Conservation (phyloP, 768 basidiomycete species). For the Dictyophora rubrovolvata region DNA sequence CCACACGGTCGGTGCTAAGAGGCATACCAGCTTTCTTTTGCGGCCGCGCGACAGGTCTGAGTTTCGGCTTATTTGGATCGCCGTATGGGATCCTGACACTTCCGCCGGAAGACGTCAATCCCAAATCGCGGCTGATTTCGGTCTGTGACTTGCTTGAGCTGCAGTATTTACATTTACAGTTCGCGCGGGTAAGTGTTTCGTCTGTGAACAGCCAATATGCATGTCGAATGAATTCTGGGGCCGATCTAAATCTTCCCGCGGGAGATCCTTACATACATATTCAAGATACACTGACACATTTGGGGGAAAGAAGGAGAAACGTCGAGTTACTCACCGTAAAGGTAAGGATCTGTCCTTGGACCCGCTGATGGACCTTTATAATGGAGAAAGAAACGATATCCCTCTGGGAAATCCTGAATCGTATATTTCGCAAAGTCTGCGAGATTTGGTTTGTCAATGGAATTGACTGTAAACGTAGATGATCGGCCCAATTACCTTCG, state of each 20-base stretch:
- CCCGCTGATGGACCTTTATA: slow-evolving; percentile 46
- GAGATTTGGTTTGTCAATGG: slow-evolving; percentile 1
- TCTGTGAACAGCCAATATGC: slow-evolving; percentile 69
- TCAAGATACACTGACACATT: neutral
- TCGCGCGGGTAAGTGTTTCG: slow-evolving; percentile 30
- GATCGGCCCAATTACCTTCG: slow-evolving; percentile 6
- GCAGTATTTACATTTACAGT: slow-evolving; percentile 74
- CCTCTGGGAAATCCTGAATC: slow-evolving; percentile 51
- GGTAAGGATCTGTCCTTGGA: slow-evolving; percentile 69
- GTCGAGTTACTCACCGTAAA: slow-evolving; percentile 43
- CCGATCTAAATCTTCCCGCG: slow-evolving; percentile 57
- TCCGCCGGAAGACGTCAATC: slow-evolving; percentile 26
- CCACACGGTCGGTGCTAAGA: slow-evolving; percentile 39
- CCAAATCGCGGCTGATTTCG: slow-evolving; percentile 56
- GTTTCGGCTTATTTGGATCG: neutral
- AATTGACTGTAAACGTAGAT: neutral
- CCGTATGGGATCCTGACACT: slow-evolving; percentile 2
- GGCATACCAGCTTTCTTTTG: slow-evolving; percentile 8
- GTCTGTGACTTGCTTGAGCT: slow-evolving; percentile 38
- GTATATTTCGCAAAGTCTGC: slow-evolving; percentile 47
- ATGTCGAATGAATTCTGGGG: slow-evolving; percentile 81
- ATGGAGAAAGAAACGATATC: slow-evolving; percentile 68
- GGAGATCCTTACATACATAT: slow-evolving; percentile 27
- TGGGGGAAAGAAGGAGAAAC: neutral
- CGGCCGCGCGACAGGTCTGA: slow-evolving; percentile 11